Percentiles rank a stretch among this genome's conserved stretches.
These are phyloP conservation scores for Allantophomopsis lycopodina DNA, from an alignment of 2,329 filamentous ascomycete genomes.

Conservation along the genomic window DNA sequence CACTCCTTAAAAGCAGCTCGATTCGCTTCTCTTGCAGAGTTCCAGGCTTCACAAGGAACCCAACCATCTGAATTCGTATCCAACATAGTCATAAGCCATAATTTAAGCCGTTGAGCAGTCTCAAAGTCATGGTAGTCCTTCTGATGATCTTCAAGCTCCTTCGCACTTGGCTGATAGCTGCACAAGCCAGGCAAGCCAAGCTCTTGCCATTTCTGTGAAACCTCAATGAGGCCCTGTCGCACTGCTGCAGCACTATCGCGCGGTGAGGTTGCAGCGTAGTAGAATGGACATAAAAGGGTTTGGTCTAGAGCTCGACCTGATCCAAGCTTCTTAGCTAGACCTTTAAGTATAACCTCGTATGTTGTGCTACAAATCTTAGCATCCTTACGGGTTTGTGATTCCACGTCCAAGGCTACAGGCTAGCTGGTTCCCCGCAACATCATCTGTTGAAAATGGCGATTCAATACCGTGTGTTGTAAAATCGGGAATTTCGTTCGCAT, in stretches of 20 bases:
- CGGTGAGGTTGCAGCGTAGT: slow-evolving; percentile 25
- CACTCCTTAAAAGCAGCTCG: slow-evolving; percentile 1
- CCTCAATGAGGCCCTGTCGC: slow-evolving; percentile 24
- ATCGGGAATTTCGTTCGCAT: slow-evolving; percentile 23
- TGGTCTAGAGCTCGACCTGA: slow-evolving; percentile 20
- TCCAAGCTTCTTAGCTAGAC: slow-evolving; percentile 17
- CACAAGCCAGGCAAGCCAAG: slow-evolving; percentile 22
- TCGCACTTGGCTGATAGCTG: slow-evolving; percentile 10
- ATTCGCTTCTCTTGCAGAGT: slow-evolving; percentile 4
- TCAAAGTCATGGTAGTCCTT: slow-evolving; percentile 8
- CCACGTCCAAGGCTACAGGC: too few relatives aligned
- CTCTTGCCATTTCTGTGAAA: slow-evolving; percentile 20
- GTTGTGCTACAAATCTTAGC: slow-evolving; percentile 10
- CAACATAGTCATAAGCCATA: slow-evolving; percentile 3
- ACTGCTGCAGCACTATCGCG: slow-evolving; percentile 23
- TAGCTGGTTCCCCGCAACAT: slow-evolving; percentile 6
- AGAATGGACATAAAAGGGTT: slow-evolving; percentile 22
- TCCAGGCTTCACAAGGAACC: slow-evolving; percentile 10
- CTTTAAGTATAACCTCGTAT: slow-evolving; percentile 19
- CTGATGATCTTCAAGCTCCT: slow-evolving; percentile 8
- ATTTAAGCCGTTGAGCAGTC: slow-evolving; percentile 6
- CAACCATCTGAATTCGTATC: slow-evolving; percentile 9
- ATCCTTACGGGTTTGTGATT: slow-evolving; percentile 15
- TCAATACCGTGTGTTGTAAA: slow-evolving; percentile 18
- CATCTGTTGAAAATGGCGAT: slow-evolving; percentile 7